Percentiles rank a stretch among this genome's conserved stretches.
phyloP scores from a whole-genome alignment of 768 basidiomycete species.

The Chalciporus sphaerocephalus region DNA sequence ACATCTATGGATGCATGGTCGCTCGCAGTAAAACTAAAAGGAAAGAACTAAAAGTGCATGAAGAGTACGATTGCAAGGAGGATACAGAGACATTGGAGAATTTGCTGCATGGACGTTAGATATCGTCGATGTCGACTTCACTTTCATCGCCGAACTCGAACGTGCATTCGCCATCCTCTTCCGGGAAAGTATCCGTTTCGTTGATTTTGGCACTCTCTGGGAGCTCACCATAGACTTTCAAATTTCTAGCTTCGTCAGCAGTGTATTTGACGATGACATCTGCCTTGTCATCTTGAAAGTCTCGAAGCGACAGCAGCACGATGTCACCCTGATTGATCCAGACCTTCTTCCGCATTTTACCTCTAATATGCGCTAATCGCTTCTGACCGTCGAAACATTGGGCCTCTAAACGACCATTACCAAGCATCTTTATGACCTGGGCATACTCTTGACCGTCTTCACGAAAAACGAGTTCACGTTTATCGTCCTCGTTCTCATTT shows the following conservation, averaged over 20 bases:
- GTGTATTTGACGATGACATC: slow-evolving; percentile 99
- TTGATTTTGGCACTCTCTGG: slow-evolving; percentile 96
- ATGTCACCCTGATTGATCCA: slow-evolving; percentile 99
- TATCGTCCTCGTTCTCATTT: slow-evolving; percentile 99
- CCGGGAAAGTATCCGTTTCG: slow-evolving; percentile 91
- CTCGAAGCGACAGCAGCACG: slow-evolving; percentile 88
- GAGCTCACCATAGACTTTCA: slow-evolving; percentile 97
- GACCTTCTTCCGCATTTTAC: slow-evolving; percentile 99
- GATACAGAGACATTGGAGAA: slow-evolving; percentile 13
- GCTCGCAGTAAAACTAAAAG: slow-evolving; percentile 11
- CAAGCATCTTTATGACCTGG: slow-evolving; percentile 97
- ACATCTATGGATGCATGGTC: slow-evolving; percentile 24
- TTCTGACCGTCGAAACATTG: slow-evolving; percentile 98
- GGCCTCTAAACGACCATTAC: slow-evolving; percentile 94
- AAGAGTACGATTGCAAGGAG: slow-evolving; percentile 9
- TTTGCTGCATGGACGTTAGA: slow-evolving; percentile 39
- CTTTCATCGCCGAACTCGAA: slow-evolving; percentile 90
- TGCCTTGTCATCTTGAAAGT: slow-evolving; percentile 99
- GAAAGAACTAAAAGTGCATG: slow-evolving; percentile 4
- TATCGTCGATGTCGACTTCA: slow-evolving; percentile 88
- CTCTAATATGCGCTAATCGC: slow-evolving; percentile 94
- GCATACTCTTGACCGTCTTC: slow-evolving; percentile 99
- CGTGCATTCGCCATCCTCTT: slow-evolving; percentile 83
- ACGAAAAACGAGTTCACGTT: slow-evolving; percentile 96
- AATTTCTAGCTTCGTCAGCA: slow-evolving; percentile 85